These are phyloP conservation scores for Zymoseptoria pseudotritici DNA, from an alignment of 2,329 filamentous ascomycete genomes.

Conservation along the genomic window DNA sequence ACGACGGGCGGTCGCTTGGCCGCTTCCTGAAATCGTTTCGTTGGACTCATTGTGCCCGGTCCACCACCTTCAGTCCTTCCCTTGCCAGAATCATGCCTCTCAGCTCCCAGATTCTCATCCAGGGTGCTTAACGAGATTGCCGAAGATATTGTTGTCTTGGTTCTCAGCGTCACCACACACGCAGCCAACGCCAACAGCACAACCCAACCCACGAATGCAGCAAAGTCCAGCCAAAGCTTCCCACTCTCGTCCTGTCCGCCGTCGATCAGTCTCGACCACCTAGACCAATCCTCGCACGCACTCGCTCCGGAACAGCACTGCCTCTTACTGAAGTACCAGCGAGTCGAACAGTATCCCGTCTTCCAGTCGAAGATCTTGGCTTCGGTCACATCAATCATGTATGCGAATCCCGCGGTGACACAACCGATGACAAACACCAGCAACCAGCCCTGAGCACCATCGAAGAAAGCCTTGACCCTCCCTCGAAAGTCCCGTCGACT, in stretches of 20 bases:
- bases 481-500: constrained; percentile 77
- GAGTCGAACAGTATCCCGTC: constrained; percentile 67
- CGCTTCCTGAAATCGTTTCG: constrained; percentile 33
- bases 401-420: constrained; percentile 76
- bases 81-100: constrained; percentile 35
- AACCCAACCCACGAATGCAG: constrained; percentile 65
- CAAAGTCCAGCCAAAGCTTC: constrained; percentile 64
- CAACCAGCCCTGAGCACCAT: constrained; percentile 89
- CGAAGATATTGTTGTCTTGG: constrained; percentile 91
- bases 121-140: constrained; percentile 78
- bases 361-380: constrained; percentile 83
- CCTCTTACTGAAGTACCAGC: constrained; percentile 68
- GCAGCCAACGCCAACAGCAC: constrained; percentile 62
- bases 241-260: constrained; percentile 36
- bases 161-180: constrained; percentile 74
- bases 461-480: constrained; percentile 67
- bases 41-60: constrained; percentile 34
- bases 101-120: constrained; percentile 83
- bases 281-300: constrained; percentile 52
- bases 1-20: constrained; percentile 61
- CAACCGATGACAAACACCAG: constrained; percentile 84
- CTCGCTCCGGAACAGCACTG: constrained; percentile 52
- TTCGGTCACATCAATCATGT: constrained; percentile 82
- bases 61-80: constrained; percentile 32
- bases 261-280: constrained; percentile 56